phyloP scores from a whole-genome alignment of 495 filamentous ascomycete species.

The Annulohypoxylon bovei region DNA sequence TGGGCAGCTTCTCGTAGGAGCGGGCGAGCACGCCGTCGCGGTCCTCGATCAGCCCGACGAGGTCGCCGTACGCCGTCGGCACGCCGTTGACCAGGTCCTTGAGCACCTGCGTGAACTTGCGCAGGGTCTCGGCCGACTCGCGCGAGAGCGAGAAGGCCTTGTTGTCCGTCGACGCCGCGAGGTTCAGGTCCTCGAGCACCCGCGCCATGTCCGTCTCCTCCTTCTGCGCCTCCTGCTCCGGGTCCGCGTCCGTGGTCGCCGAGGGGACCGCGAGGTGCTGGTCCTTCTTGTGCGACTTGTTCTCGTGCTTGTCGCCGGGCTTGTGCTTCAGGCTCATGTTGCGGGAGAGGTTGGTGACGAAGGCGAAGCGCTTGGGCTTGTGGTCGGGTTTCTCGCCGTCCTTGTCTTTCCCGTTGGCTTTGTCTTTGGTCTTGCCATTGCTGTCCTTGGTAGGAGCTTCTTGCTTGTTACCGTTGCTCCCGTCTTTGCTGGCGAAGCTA shows the following conservation, averaged over 20 bases:
- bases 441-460: conserved; percentile 16
- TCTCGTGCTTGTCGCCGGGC: conserved; percentile 5
- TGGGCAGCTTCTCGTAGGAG: conserved; percentile 80
- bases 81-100: conserved; percentile 92
- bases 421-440: conserved; percentile 35
- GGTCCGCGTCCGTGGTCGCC: conserved; percentile 45
- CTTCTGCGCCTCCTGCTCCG: conserved; percentile 52
- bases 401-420: conserved; percentile 30
- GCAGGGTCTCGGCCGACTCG: conserved; percentile 80
- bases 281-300: conserved; percentile 20
- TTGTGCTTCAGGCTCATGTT: conserved; percentile 37
- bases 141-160: conserved; percentile 76
- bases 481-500: conserved; percentile 38
- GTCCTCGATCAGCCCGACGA: conserved; percentile 81
- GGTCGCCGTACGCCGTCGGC: conserved; percentile 91
- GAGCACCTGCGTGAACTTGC: conserved; percentile 86
- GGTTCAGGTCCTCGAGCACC: conserved; percentile 67
- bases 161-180: conserved; percentile 22
- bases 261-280: conserved; percentile 31
- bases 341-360: conserved; percentile 27
- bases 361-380: conserved; percentile 56
- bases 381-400: conserved; percentile 26
- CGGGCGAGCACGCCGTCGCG: conserved; percentile 78
- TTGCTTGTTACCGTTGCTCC: conserved; percentile 20
- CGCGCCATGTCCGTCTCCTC: conserved; percentile 80